Base-by-base conservation (phyloP, 1,284 basidiomycete genomes). In the Vanrija pseudolonga region DNA sequence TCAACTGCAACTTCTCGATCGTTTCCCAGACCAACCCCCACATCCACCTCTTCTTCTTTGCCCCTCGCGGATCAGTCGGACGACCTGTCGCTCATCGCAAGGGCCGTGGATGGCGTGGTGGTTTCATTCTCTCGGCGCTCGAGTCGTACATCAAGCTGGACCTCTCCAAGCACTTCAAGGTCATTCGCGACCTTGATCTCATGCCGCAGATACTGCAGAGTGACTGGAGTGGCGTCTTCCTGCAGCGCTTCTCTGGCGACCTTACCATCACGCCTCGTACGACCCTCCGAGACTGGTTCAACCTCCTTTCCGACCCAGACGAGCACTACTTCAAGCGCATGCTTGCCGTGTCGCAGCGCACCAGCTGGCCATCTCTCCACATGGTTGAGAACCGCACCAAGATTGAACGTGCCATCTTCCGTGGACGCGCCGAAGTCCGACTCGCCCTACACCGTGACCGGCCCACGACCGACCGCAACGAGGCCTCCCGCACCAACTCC, bases 31-130 rank as follows among this genome's bases (percentile, higher is more conserved):
- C 90, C 26, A 98, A 98, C 68, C 95, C 94, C 0, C 96, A 98
- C 72, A 91, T 98, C 12, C 95, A 98, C 74, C 68, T 98, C n/a
- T 98, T 98, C 79, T 95, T 96, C 78, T 98, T 97, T 68, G 91
- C 91, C 1, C 89, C 92, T 26, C 82, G 90, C 64, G 95, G 95
- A 4, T 91, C 92, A 0, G 91, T 94, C 3, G 95, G 95, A 6
- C 53, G 64, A 1, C 66, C 66, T 15, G 66, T 68, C 2, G 66
- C 64, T 0, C 66, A 66, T 47, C 51, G 64, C 17, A 62, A 65
- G 48, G 63, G 63, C 19, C 51, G 53, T 19, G 56, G 92, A 3
- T 96, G 93, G 93, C 81, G 93, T 69, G 96, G 96, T 32, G 98
- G 97, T 28, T 99, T 96, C 76, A 72, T 98, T 20, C 79, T 99